Conservation (phyloP, 192 early-diverging fungal species). For the Dissophora ornata region DNA sequence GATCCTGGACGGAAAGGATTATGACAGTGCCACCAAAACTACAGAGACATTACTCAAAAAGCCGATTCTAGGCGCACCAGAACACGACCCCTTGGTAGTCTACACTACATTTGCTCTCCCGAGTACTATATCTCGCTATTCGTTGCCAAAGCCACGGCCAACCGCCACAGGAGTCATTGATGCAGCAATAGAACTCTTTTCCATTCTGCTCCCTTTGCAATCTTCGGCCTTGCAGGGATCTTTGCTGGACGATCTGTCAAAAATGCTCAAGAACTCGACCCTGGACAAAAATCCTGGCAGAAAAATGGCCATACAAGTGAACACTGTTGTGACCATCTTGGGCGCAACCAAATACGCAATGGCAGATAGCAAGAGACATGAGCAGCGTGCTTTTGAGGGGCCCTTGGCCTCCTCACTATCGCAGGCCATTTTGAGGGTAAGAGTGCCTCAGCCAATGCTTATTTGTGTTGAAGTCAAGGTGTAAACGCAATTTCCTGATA, state of each 20-base stretch:
- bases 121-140: slow-evolving; percentile 24
- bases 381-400: slow-evolving; percentile 31
- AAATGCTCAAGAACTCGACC: slow-evolving; percentile 69
- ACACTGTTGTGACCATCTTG: slow-evolving; percentile 79
- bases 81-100: slow-evolving; percentile 70
- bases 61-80: slow-evolving; percentile 66
- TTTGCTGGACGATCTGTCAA: slow-evolving; percentile 78
- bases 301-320: slow-evolving; percentile 82
- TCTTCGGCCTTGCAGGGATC: slow-evolving; percentile 79
- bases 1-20: slow-evolving; percentile 52
- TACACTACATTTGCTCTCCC: slow-evolving; percentile 59
- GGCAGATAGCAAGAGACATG: slow-evolving; percentile 55
- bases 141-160: slow-evolving; percentile 59
- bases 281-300: slow-evolving; percentile 76
- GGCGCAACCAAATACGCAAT: slow-evolving; percentile 74
- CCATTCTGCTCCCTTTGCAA: slow-evolving; percentile 76
- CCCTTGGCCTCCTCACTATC: slow-evolving; percentile 35
- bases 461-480: slow-evolving; percentile 17
- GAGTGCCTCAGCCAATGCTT: slow-evolving; percentile 19
- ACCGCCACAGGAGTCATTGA: slow-evolving; percentile 77
- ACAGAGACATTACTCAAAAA: slow-evolving; percentile 65
- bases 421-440: slow-evolving; percentile 57
- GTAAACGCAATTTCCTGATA: too few relatives aligned
- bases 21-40: slow-evolving; percentile 37
- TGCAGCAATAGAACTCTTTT: slow-evolving; percentile 81